Base-by-base conservation (phyloP, 352 stramenopile genomes). In the Albugo candida region DNA sequence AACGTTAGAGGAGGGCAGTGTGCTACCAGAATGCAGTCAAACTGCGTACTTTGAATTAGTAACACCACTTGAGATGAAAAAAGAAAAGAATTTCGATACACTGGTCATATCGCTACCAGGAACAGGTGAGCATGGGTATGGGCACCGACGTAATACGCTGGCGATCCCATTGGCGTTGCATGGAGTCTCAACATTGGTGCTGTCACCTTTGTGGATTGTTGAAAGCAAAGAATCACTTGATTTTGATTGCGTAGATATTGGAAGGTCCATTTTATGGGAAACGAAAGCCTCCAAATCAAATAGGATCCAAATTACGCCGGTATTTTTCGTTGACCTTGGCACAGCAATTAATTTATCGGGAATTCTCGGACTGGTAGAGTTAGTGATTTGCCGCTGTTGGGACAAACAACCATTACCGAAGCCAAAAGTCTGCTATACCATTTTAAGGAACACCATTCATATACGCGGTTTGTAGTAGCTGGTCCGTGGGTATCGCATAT, bases 331-430 rank as follows among this genome's bases (percentile, higher is more conserved):
- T 35, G 8, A 11, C 47, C 2, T 45, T 14, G 5, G 5, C 0
- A 13, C 21, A 41, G n/a, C 27, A 34, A 21, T 41, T 36, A 16
- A 55, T 37, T 17, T 42, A 18, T 3, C 42, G 17, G 12, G 36
- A 11, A 34, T 12, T 21, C 41, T 11, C 53, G 49, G 6, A 41
- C 10, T 13, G 17, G 13, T 47, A 78, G 68, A n/a, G 71, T 83
- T 14, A 81, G 61, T 21, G 74, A 87, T 39, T 49, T 87, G 14
- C 69, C 74, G 1, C 80, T 84, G 18, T 52, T 87, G 8, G 74
- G 74, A 0, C 67, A 84, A 60, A 68, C 74, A 12, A 87, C 74
- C 2, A 87, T 87, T n/a, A 72, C 83, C 52, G 74, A 87, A 54
- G 60, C 74, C 53, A 87, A 87, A 49, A 84, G 71, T 13, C 53